These are phyloP conservation scores for Cucurbita maxima DNA, from an alignment of 306 rosid genomes.

Conservation along the genomic window DNA sequence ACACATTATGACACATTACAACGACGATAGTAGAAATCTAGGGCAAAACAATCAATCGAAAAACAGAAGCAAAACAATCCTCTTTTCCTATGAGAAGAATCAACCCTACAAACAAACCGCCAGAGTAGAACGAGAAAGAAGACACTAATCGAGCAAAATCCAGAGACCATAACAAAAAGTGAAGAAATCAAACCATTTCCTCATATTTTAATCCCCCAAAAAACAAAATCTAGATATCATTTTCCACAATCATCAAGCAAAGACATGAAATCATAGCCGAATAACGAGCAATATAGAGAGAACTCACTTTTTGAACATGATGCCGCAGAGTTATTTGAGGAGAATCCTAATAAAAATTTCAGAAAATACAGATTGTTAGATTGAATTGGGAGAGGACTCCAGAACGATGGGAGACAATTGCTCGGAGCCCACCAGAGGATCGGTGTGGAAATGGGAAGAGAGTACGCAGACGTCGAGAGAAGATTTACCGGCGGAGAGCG, in stretches of 20 bases:
- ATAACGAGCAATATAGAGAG: not conserved
- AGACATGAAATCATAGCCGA: not conserved
- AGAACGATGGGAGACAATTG: too few species aligned
- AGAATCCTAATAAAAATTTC: not conserved
- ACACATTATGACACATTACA: too few species aligned
- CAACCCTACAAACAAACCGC: not conserved
- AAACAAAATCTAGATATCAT: not conserved
- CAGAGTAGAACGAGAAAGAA: not conserved
- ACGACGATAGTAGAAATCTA: too few species aligned
- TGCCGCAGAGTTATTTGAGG: not conserved
- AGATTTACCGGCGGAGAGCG: too few species aligned
- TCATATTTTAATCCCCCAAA: not conserved
- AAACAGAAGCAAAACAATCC: too few species aligned
- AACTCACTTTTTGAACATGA: conserved; percentile 15
- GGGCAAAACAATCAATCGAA: too few species aligned
- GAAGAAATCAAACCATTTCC: not conserved
- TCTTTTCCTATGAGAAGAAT: not conserved
- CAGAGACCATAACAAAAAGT: not conserved
- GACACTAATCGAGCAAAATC: not conserved
- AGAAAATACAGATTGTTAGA: too few species aligned
- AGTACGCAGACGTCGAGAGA: too few species aligned
- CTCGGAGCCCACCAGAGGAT: too few species aligned
- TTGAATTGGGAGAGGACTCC: too few species aligned
- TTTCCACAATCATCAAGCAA: not conserved
- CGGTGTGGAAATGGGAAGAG: too few species aligned